Evolutionary conservation across 2,329 filamentous ascomycete genomes (phyloP).

Genomic region (Mycosphaerelloides madeirae): DNA sequence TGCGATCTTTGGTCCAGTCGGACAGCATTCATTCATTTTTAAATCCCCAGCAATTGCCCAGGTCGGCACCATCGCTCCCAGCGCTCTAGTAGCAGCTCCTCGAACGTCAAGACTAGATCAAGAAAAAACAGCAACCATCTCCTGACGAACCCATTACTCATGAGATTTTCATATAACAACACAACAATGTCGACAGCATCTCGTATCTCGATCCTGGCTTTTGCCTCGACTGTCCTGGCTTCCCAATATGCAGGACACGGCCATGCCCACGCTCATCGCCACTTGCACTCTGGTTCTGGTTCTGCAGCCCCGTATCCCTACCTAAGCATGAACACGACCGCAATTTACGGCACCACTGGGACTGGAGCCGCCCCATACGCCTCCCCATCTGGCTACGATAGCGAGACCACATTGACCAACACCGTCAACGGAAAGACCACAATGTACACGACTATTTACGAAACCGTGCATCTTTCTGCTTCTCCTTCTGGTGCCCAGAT

Average conservation of each 20-base stretch:
- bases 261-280: constrained; percentile 28
- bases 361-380: constrained; percentile 8
- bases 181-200: constrained; percentile 33
- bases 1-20: constrained; percentile 34
- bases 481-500: constrained; percentile 3
- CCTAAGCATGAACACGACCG: constrained; percentile 25
- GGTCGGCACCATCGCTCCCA: constrained; percentile 35
- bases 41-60: constrained; percentile 35
- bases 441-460: constrained; percentile 17
- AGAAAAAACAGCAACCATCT: constrained; percentile 1
- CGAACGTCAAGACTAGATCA: constrained; percentile 5
- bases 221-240: constrained; percentile 39
- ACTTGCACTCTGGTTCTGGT: constrained; percentile 20
- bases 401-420: neutral
- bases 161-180: constrained; percentile 6
- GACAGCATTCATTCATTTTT: constrained; percentile 33
- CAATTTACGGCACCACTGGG: constrained; percentile 24
- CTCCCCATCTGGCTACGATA: constrained; percentile 11
- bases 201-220: constrained; percentile 41
- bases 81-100: constrained; percentile 39
- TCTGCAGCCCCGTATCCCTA: constrained; percentile 27
- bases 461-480: constrained; percentile 12
- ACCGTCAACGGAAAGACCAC: constrained; percentile 7
- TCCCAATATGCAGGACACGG: constrained; percentile 22
- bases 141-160: neutral